A percentile compares a stretch with the other conserved stretches of the same genome.
Evolutionary conservation across 768 basidiomycete genomes (phyloP).

Genomic region (Multifurca ochricompacta): DNA sequence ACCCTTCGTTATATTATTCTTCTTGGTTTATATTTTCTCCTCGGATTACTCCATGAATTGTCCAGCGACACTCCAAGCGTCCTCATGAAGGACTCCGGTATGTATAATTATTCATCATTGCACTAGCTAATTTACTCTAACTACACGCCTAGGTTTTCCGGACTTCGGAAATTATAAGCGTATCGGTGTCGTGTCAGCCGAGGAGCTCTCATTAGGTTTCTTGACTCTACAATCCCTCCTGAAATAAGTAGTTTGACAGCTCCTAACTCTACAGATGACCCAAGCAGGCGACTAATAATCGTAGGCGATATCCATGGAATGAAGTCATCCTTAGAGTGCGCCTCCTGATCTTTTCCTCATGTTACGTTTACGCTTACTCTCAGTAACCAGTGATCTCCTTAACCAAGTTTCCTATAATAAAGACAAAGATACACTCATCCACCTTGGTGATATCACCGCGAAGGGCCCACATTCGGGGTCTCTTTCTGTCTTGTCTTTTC

Average conservation of each 20-base stretch:
- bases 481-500: constrained; percentile 52
- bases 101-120: not conserved
- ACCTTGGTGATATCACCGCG: constrained; percentile 75
- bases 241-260: not conserved
- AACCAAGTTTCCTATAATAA: constrained; percentile 51
- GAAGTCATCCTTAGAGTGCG: constrained; percentile 58
- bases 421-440: constrained; percentile 59
- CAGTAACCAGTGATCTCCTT: constrained; percentile 50
- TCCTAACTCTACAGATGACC: constrained; percentile 35
- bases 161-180: constrained; percentile 48
- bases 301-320: constrained; percentile 90
- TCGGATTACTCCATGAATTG: constrained; percentile 25
- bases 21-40: constrained; percentile 39
- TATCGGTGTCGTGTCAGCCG: constrained; percentile 35
- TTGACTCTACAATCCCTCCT: not conserved
- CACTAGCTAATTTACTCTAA: not conserved
- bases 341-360: not conserved
- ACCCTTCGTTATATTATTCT: constrained; percentile 32
- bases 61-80: constrained; percentile 15
- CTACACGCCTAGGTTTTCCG: constrained; percentile 32
- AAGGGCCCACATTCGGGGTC: constrained; percentile 61
- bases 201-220: constrained; percentile 51
- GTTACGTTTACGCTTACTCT: constrained; percentile 6
- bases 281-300: constrained; percentile 53
- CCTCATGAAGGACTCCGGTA: constrained; percentile 5